Base-by-base conservation (phyloP, 441 rosid genomes). In the Adansonia rubrostipa region DNA sequence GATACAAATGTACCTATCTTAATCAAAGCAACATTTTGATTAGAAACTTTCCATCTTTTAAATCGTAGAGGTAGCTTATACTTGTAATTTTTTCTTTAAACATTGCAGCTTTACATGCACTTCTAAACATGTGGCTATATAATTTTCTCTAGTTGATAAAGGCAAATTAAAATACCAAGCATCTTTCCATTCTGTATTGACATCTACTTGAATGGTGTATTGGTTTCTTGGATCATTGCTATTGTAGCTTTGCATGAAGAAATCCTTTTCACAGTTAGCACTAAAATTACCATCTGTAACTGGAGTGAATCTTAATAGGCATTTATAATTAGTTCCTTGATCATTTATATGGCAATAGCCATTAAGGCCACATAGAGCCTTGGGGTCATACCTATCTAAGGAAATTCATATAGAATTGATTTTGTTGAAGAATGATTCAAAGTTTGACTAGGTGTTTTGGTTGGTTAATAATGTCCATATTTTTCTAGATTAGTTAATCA, bases 1-100 rank as follows among this genome's bases (percentile, higher is more conserved):
- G 1, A 19, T 3, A 22, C 3, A 7, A 8, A 10, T 24, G 11
- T 1, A 9, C 74, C 86, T 13, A 53, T 80, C 78, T 86, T 84
- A 66, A 84, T 69, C 62, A 88, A 77, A 51, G 79, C 77, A 6
- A 74, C 13, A 65, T 17, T 73, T 56, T 64, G 45, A 2, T 48
- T 56, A 9, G 6, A 9, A 22, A 8, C 4, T 0, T 9, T 9
- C 28, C 53, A n/a, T 44, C n/a, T 44, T 42, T 85, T 86, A 13
- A 53, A 82, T 75, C 79, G 83, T 17, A 86, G 24, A 9, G 90
- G 90, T 54, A 88, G 80, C 71, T 54, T 80, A 20, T 74, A 85
- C 75, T 76, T 84, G 10, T 15, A 77, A 84, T 14, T 11, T 71
- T 61, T 1, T 40, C 24, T 0, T 9, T 17, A 22, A 33, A 86